These are phyloP conservation scores for Lyophyllum shimeji DNA, from an alignment of 768 basidiomycete genomes.

Conservation along the genomic window DNA sequence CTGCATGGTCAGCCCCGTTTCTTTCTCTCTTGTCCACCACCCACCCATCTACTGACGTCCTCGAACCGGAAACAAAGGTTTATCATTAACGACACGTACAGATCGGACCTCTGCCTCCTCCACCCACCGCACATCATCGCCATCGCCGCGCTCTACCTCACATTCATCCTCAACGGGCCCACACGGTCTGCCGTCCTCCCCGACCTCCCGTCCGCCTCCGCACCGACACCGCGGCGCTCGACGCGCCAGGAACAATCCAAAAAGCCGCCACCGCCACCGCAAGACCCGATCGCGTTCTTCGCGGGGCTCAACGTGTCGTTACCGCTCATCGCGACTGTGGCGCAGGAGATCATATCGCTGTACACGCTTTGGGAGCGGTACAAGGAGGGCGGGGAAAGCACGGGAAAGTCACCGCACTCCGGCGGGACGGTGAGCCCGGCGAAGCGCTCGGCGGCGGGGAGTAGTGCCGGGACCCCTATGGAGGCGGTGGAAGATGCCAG, in stretches of 20 bases:
- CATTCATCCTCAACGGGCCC: slow-evolving; percentile 70
- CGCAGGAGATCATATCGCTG: slow-evolving; percentile 87
- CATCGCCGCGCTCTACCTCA: slow-evolving; percentile 87
- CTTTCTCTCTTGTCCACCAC: not conserved
- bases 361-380: slow-evolving; percentile 90
- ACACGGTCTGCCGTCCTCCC: slow-evolving; percentile 44
- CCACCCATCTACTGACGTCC: not conserved
- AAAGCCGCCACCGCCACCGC: too few relatives aligned
- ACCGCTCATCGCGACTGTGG: slow-evolving; percentile 76
- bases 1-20: slow-evolving; percentile 76
- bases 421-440: slow-evolving; percentile 22
- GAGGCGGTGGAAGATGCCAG: slow-evolving; percentile 24
- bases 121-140: slow-evolving; percentile 96
- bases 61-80: slow-evolving; percentile 74
- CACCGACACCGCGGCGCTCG: slow-evolving; percentile 46
- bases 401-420: slow-evolving; percentile 26
- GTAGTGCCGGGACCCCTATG: slow-evolving; percentile 29
- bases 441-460: slow-evolving; percentile 26
- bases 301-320: slow-evolving; percentile 85
- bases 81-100: slow-evolving; percentile 94
- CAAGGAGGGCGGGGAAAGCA: slow-evolving; percentile 58
- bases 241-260: slow-evolving; percentile 44
- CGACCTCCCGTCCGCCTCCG: too few relatives aligned
- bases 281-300: slow-evolving; percentile 81
- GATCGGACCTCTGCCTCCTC: slow-evolving; percentile 89